Evolutionary conservation across 2,329 filamentous ascomycete species (phyloP).

Genomic region (Stemphylium vesicarium): DNA sequence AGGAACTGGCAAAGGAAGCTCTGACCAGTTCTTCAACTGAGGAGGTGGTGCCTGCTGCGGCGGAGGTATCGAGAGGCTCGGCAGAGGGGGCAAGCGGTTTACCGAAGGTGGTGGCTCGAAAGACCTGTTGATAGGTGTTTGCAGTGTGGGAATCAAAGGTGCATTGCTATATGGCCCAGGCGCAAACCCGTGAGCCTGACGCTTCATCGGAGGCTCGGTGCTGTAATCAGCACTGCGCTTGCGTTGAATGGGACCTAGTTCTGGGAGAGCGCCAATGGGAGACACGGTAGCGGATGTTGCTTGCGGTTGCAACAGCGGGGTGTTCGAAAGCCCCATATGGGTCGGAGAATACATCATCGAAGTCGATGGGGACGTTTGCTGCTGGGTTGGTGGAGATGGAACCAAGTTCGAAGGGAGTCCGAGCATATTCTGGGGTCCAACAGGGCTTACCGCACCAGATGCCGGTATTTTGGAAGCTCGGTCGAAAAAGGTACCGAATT

Average conservation of each 20-base stretch:
- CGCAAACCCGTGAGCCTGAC: conserved; percentile 48
- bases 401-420: conserved; percentile 52
- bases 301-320: conserved; percentile 49
- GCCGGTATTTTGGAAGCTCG: conserved; percentile 62
- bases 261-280: conserved; percentile 52
- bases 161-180: conserved; percentile 47
- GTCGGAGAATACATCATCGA: conserved; percentile 51
- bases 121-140: conserved; percentile 42
- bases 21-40: conserved; percentile 51
- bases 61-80: conserved; percentile 72
- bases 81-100: conserved; percentile 68
- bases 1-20: conserved; percentile 57
- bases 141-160: conserved; percentile 43
- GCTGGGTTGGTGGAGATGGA: conserved; percentile 59
- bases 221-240: conserved; percentile 66
- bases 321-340: conserved; percentile 50
- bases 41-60: conserved; percentile 39
- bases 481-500: conserved; percentile 84
- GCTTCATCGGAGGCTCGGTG: conserved; percentile 65
- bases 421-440: conserved; percentile 41
- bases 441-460: conserved; percentile 47
- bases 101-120: conserved; percentile 47
- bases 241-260: conserved; percentile 51
- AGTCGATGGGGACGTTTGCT: conserved; percentile 59
- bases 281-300: conserved; percentile 53